Evolutionary conservation across 108 stramenopile genomes (phyloP), one percentile per base, ranked within the genome.

Genomic region (Nitzschia sp.): DNA sequence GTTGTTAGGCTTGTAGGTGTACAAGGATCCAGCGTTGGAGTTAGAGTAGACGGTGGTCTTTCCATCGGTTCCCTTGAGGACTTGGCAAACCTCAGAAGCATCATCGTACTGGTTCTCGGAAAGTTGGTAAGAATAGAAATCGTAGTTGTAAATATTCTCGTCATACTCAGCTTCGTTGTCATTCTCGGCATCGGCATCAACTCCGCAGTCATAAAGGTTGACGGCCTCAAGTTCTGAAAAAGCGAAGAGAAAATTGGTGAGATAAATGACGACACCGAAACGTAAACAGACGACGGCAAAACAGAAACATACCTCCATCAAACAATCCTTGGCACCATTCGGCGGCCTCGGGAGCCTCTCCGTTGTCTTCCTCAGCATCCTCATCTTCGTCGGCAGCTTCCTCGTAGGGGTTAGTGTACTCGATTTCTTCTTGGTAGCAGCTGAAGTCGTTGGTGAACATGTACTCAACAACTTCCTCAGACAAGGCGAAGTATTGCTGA

Each of bases 121-220:
- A 24, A 80, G 43, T 54, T 77, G 75, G 54, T 67, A 80, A 10
- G 44, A 52, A 51, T 77, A 80, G 75, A 75, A 80, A 6, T 55
- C 65, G 63, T 76, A 76, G 61, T 51, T 69, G 52, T 19, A 39
- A 50, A 67, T 42, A 54, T 80, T 40, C 14, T 53, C 74, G 38
- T 79, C 67, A 20, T 57, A 19, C 11, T 70, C 57, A 24, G 65
- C 19, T 17, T 67, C 66, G 17, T 72, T 56, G 42, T 77, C 41
- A 1, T 56, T 53, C 21, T 75, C 55, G 20, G 57, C 56, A 21
- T 63, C 63, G n/a, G 55, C 37, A 25, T 74, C 48, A 11, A 25
- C 40, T 10, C 57, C 69, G 46, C 70, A 71, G 65, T 77, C 61
- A 58, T 46, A 38, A 51, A 78, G 54, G 26, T 60, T 62, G 51